phyloP scores from a whole-genome alignment of 2,329 filamentous ascomycete genomes.

The Lasiodiplodia theobromae region DNA sequence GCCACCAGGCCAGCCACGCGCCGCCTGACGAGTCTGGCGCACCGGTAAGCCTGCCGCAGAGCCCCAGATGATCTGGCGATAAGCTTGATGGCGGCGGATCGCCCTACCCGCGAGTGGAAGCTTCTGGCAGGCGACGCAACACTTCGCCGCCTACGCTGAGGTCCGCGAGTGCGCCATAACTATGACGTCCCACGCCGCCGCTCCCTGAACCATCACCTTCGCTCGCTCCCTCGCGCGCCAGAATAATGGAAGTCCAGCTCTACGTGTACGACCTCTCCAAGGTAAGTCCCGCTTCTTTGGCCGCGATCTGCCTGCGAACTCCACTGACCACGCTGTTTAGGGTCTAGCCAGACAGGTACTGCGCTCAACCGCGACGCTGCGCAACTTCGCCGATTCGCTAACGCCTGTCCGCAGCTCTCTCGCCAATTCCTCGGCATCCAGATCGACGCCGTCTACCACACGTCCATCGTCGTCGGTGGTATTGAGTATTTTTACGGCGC shows the following conservation, averaged over 20 bases:
- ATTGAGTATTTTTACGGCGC: slow-evolving; percentile 91
- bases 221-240: neutral
- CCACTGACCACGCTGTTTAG: slow-evolving; percentile 41
- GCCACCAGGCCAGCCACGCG: slow-evolving; percentile 8
- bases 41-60: slow-evolving; percentile 16
- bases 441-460: slow-evolving; percentile 95
- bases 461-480: slow-evolving; percentile 83
- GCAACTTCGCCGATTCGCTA: slow-evolving; percentile 2
- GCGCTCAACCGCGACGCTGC: slow-evolving; percentile 37
- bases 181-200: slow-evolving; percentile 6
- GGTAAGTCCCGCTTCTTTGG: slow-evolving; percentile 34
- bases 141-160: slow-evolving; percentile 9
- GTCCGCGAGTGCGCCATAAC: neutral
- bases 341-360: slow-evolving; percentile 58
- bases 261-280: slow-evolving; percentile 61
- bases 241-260: slow-evolving; percentile 57
- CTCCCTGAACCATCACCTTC: neutral
- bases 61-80: slow-evolving; percentile 22
- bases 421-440: slow-evolving; percentile 68
- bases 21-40: neutral
- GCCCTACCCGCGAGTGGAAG: slow-evolving; percentile 13
- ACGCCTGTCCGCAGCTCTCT: slow-evolving; percentile 55
- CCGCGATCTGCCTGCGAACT: slow-evolving; percentile 12
- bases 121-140: slow-evolving; percentile 27
- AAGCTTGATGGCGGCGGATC: slow-evolving; percentile 17